Evolutionary conservation across 345 rosid species (phyloP).

Genomic region (Syzygium jambos): DNA sequence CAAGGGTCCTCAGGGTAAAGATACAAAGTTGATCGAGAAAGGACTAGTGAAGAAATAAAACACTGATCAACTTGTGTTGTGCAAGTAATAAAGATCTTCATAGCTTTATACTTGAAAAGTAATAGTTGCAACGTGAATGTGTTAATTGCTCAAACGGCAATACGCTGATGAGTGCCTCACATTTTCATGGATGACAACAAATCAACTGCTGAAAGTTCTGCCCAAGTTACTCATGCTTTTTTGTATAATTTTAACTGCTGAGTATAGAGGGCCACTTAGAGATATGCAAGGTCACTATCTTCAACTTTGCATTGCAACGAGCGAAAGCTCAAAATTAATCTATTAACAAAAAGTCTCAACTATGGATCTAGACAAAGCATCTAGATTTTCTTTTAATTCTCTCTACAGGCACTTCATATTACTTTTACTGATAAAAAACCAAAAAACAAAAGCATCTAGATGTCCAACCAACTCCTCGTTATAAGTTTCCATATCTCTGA

Average conservation of each 20-base stretch:
- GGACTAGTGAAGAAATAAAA: neutral
- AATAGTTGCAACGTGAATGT: no score
- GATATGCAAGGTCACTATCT: neutral
- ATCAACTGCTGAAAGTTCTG: no score
- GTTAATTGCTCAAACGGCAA: no score
- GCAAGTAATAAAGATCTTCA: no score
- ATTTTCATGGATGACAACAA: no score
- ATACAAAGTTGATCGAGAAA: neutral
- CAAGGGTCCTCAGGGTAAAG: neutral
- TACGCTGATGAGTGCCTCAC: no score
- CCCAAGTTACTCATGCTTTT: no score
- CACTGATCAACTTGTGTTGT: no score
- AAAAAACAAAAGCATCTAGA: neutral
- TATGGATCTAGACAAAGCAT: neutral
- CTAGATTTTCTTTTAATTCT: neutral
- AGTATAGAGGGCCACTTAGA: no score
- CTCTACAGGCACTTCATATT: neutral
- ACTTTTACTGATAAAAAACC: neutral
- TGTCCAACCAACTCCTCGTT: neutral
- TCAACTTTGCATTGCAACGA: neutral
- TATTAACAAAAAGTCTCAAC: neutral
- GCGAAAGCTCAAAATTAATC: slow-evolving; percentile 1
- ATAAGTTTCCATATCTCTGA: neutral
- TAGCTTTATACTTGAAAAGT: no score
- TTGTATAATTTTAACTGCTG: no score